Conservation (phyloP, 352 stramenopile species). For the Plasmopara halstedii region DNA sequence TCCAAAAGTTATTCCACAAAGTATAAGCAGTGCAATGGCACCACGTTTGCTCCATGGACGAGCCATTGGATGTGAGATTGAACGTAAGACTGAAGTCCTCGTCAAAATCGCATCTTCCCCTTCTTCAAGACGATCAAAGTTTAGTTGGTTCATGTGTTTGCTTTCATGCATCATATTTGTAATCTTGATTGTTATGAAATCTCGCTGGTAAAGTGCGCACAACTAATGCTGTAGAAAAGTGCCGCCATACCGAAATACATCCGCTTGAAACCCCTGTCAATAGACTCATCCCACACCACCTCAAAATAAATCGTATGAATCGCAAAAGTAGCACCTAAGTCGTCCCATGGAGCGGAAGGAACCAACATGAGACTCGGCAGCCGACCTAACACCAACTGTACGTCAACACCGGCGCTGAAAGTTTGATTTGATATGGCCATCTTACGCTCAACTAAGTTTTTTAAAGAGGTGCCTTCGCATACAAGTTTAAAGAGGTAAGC, state of each 20-base stretch:
- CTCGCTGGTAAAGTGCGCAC: background rate
- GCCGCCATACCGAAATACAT: background rate
- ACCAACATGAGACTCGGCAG: background rate
- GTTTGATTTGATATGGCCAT: background rate
- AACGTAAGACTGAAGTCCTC: conserved; percentile 15
- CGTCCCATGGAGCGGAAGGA: background rate
- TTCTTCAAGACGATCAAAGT: conserved; percentile 23
- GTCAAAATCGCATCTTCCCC: conserved; percentile 10
- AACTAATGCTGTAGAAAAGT: background rate
- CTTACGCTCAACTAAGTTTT: too few species aligned
- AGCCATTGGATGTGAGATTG: conserved; percentile 11
- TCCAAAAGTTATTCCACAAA: conserved; percentile 20
- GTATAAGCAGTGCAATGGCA: conserved; percentile 14
- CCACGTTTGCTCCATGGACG: conserved; percentile 18
- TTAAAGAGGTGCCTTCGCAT: too few species aligned
- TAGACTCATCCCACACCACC: background rate
- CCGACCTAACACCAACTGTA: background rate
- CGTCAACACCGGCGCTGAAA: background rate
- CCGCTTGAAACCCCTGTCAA: background rate
- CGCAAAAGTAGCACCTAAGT: background rate
- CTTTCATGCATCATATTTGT: conserved; percentile 24
- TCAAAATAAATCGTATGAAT: background rate
- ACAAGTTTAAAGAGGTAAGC: too few species aligned
- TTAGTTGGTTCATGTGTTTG: conserved; percentile 7
- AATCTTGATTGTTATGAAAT: conserved; percentile 21